These are phyloP conservation scores for Monosporascus sp. DNA, from an alignment of 2,329 filamentous ascomycete species.

Conservation along the genomic window DNA sequence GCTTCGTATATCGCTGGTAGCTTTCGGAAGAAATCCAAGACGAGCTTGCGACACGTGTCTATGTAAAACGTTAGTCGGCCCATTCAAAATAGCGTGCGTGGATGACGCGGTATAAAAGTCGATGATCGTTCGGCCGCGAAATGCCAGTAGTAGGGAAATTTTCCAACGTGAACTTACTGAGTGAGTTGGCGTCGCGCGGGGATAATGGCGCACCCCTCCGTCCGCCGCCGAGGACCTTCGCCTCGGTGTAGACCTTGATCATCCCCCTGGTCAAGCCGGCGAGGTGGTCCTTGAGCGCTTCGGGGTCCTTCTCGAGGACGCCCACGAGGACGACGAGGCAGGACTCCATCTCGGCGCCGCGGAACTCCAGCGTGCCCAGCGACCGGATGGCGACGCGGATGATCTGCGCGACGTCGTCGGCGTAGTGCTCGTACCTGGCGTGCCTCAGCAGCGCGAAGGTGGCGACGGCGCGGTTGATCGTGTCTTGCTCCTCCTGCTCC, in stretches of 20 bases:
- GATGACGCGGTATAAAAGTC: no score
- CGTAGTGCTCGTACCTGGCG: constrained; percentile 46
- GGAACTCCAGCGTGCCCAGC: constrained; percentile 33
- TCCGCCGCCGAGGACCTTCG: constrained; percentile 1
- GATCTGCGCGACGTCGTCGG: constrained; percentile 43
- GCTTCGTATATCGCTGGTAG: constrained; percentile 46
- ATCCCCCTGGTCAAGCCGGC: constrained; percentile 43
- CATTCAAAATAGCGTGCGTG: no score
- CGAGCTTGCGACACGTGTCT: constrained; percentile 38
- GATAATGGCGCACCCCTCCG: not conserved
- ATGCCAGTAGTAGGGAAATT: not conserved
- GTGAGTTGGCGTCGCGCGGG: not conserved
- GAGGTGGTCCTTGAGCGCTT: constrained; percentile 42
- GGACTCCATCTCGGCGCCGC: constrained; percentile 39
- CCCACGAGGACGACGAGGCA: constrained; percentile 44
- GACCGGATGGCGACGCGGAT: constrained; percentile 45
- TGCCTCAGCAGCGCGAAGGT: constrained; percentile 45
- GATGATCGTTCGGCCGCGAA: no score
- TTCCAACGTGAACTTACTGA: not conserved
- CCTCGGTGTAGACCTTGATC: constrained; percentile 29
- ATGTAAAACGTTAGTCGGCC: not conserved
- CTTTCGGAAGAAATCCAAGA: constrained; percentile 41
- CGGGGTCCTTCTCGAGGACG: constrained; percentile 41
- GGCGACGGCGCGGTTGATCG: constrained; percentile 40
- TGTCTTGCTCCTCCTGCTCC: not conserved